Evolutionary conservation across 2,329 filamentous ascomycete genomes (phyloP).

Genomic region (Dactylonectria macrodidyma): DNA sequence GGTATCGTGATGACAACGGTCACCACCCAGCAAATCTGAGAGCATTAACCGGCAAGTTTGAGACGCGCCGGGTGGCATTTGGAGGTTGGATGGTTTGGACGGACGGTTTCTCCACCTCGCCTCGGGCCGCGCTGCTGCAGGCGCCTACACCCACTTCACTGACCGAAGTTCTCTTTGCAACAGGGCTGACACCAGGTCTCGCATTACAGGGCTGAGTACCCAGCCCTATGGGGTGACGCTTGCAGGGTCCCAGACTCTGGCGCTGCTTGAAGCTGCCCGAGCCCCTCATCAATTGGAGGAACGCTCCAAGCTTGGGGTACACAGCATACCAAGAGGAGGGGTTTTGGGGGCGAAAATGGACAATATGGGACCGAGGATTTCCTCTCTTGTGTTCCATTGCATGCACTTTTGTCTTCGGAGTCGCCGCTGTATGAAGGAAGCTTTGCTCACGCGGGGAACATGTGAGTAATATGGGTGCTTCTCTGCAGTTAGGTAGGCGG

Average conservation of each 20-base stretch:
- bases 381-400: not conserved
- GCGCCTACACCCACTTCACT: not conserved
- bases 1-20: not conserved
- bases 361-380: too few relatives aligned
- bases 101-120: not conserved
- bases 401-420: not conserved
- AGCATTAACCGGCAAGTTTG: not conserved
- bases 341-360: not conserved
- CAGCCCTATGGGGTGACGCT: slow-evolving; percentile 21
- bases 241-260: not conserved
- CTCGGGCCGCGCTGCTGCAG: not conserved
- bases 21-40: slow-evolving; percentile 3
- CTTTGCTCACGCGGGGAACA: not conserved
- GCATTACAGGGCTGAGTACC: not conserved
- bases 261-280: not conserved
- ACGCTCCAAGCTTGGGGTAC: not conserved
- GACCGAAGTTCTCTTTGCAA: not conserved
- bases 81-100: not conserved
- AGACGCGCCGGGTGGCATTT: not conserved
- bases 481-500: not conserved
- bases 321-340: not conserved
- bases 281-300: not conserved
- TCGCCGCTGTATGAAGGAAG: not conserved
- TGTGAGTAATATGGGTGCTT: not conserved
- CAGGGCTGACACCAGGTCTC: not conserved